Conservation (phyloP, 1,284 basidiomycete species). For the Pascua guehoae region DNA sequence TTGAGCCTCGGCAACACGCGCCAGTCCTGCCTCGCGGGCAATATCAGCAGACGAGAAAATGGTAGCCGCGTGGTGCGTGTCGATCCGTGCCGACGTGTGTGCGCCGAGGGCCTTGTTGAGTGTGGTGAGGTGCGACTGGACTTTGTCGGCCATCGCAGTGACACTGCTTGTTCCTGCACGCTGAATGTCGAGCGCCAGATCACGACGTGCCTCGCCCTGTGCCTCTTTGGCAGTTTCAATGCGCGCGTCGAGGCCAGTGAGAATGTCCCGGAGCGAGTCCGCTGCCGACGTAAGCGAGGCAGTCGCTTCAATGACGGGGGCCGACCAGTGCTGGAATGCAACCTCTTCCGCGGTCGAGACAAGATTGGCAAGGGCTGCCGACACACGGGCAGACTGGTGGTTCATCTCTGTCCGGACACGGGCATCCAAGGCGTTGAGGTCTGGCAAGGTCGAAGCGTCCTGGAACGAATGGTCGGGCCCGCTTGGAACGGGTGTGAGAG, state of each 20-base stretch:
- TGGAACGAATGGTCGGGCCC: not conserved
- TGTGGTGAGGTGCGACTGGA: conserved; percentile 3
- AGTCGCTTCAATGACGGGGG: conserved; percentile 6
- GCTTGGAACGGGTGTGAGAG: conserved; percentile 10
- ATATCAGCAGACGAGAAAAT: conserved; percentile 15
- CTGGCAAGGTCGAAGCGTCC: conserved; percentile 45
- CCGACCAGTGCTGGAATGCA: conserved; percentile 12
- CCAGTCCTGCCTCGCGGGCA: conserved; percentile 11
- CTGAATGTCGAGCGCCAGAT: not conserved
- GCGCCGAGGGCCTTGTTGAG: conserved; percentile 13
- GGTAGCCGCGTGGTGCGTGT: conserved; percentile 11
- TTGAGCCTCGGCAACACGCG: conserved; percentile 3
- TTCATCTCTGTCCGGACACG: conserved; percentile 68
- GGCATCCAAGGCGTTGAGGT: conserved; percentile 61
- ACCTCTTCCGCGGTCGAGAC: not conserved
- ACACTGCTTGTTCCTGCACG: not conserved
- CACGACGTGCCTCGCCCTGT: not conserved
- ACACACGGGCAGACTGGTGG: conserved; percentile 61
- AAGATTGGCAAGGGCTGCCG: conserved; percentile 54
- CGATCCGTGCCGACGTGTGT: not conserved
- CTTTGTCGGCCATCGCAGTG: conserved; percentile 1
- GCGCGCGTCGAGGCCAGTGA: not conserved
- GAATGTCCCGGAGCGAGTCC: not conserved
- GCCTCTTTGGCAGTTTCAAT: not conserved
- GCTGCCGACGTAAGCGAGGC: not conserved